Evolutionary conservation across 148 eudicot species (phyloP).

Genomic region (Pouteria glomerata): DNA sequence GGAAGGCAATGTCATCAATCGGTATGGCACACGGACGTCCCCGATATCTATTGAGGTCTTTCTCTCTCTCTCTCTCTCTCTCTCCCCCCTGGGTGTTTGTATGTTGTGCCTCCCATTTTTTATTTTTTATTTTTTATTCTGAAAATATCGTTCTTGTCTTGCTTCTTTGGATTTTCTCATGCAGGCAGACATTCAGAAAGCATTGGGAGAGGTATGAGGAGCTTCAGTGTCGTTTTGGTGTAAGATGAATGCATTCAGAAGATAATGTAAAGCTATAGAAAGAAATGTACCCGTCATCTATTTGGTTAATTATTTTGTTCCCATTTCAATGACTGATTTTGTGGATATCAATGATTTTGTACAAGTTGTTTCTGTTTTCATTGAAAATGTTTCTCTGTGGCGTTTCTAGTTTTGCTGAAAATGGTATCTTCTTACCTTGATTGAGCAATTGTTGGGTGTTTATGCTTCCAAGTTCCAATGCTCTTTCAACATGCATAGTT

Average conservation of each 20-base stretch:
- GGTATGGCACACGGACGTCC: constrained; percentile 47
- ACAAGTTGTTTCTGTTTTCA: not conserved
- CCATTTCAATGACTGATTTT: not conserved
- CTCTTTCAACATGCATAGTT: no score
- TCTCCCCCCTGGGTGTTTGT: not conserved
- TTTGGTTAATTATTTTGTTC: constrained; percentile 6
- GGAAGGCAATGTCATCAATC: constrained; percentile 55
- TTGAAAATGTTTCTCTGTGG: not conserved
- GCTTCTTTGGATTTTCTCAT: constrained; percentile 1
- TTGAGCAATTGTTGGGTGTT: not conserved
- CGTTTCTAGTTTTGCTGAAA: not conserved
- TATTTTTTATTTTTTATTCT: not conserved
- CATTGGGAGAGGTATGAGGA: constrained; percentile 34
- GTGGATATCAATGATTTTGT: not conserved
- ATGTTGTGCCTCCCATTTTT: not conserved
- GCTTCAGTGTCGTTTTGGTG: not conserved
- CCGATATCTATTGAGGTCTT: constrained; percentile 63
- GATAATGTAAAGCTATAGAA: no score
- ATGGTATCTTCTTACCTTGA: not conserved
- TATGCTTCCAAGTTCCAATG: no score
- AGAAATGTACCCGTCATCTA: not conserved
- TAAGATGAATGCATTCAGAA: not conserved
- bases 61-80: not conserved
- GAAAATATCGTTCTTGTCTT: not conserved
- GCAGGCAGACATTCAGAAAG: constrained; percentile 54